These are phyloP conservation scores for Talaromyces stipitatus DNA, from an alignment of 495 filamentous ascomycete species.

Conservation along the genomic window DNA sequence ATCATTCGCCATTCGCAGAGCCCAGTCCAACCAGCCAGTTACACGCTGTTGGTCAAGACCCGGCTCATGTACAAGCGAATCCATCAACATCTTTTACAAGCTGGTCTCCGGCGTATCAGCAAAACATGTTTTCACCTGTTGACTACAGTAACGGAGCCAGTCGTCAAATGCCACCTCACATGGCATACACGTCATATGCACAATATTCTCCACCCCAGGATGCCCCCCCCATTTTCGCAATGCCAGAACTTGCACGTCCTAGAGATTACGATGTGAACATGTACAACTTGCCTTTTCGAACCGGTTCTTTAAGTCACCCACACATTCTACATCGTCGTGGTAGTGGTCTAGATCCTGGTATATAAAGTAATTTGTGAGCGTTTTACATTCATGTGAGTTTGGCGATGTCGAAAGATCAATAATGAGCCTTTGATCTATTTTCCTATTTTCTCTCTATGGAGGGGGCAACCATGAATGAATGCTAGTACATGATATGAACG, in stretches of 20 bases:
- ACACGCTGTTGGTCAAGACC: conserved; percentile 11
- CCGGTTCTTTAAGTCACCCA: conserved; percentile 25
- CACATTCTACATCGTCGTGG: conserved; percentile 14
- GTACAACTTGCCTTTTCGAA: conserved; percentile 23
- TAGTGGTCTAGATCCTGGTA: neutral
- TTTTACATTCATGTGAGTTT: neutral
- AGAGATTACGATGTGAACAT: conserved; percentile 12
- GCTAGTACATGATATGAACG: neutral
- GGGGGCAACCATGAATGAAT: neutral
- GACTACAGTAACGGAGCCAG: conserved; percentile 19
- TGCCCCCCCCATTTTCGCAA: conserved; percentile 15
- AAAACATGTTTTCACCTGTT: conserved; percentile 30
- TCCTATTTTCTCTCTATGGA: neutral
- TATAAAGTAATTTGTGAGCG: neutral
- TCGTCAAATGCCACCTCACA: conserved; percentile 22
- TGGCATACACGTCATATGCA: conserved; percentile 16
- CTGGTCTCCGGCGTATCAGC: conserved; percentile 35
- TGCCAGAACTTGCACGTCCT: conserved; percentile 13
- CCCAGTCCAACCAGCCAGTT: conserved; percentile 13
- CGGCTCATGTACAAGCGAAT: conserved; percentile 17
- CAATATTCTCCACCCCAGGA: conserved; percentile 17
- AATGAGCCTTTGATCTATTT: neutral
- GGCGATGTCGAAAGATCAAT: neutral
- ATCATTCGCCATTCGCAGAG: conserved; percentile 17
- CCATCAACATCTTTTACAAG: conserved; percentile 20